Evolutionary conservation across 495 filamentous ascomycete species (phyloP).

Genomic region (Penicillium pulvis): DNA sequence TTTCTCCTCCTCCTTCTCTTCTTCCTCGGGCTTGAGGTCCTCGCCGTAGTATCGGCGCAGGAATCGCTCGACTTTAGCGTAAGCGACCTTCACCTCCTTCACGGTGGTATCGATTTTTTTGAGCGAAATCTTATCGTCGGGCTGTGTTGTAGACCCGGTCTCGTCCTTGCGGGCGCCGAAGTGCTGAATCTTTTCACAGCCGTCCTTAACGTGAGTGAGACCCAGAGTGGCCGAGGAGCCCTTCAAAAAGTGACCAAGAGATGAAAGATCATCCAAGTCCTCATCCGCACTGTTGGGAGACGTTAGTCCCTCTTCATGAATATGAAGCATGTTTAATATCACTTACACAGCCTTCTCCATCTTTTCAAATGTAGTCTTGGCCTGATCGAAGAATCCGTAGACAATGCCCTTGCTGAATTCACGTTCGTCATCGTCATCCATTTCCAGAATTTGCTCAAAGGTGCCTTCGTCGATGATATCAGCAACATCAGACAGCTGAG

Average conservation of each 20-base stretch:
- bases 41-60: conserved; percentile 73
- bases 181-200: conserved; percentile 95
- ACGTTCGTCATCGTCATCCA: conserved; percentile 83
- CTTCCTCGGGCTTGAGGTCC: conserved; percentile 22
- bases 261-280: conserved; percentile 73
- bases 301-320: conserved; percentile 11
- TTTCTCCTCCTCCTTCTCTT: conserved; percentile 16
- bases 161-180: conserved; percentile 80
- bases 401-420: conserved; percentile 88
- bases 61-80: conserved; percentile 67
- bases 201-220: conserved; percentile 86
- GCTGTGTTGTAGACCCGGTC: conserved; percentile 62
- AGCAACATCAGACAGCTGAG: conserved; percentile 53
- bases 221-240: conserved; percentile 97
- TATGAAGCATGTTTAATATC: neutral
- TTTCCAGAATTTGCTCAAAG: conserved; percentile 95
- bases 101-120: conserved; percentile 69
- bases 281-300: conserved; percentile 53
- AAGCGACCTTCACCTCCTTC: conserved; percentile 71
- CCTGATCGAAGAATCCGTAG: conserved; percentile 90
- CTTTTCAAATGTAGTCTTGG: conserved; percentile 77
- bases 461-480: conserved; percentile 77
- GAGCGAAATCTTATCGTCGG: conserved; percentile 65
- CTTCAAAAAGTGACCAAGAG: conserved; percentile 93
- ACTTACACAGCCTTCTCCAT: conserved; percentile 86